phyloP scores from a whole-genome alignment of 768 basidiomycete species.

The Calocybe indica region DNA sequence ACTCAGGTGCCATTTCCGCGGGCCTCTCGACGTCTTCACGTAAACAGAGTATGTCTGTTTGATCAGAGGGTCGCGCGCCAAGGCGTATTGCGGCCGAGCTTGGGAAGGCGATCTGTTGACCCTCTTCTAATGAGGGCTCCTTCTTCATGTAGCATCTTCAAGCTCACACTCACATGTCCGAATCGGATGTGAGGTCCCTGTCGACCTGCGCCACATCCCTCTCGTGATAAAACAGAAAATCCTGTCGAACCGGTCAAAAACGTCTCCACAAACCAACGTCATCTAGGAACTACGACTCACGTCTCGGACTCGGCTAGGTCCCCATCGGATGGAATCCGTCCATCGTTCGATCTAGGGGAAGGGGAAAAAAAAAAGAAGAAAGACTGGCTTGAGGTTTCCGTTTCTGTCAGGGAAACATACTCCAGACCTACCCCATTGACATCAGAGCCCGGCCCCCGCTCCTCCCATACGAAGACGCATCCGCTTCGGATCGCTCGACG shows the following conservation, averaged over 20 bases:
- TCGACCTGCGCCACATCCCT: slow-evolving; percentile 46
- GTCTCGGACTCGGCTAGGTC: slow-evolving; percentile 71
- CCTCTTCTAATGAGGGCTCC: too few species aligned
- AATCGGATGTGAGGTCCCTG: slow-evolving; percentile 42
- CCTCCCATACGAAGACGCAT: slow-evolving; percentile 80
- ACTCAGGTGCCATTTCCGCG: too few species aligned
- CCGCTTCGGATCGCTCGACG: slow-evolving; percentile 65
- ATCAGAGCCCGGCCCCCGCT: slow-evolving; percentile 63
- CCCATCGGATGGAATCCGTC: slow-evolving; percentile 80
- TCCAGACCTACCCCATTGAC: slow-evolving; percentile 50
- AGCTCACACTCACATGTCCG: slow-evolving; percentile 7
- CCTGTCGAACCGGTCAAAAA: slow-evolving; percentile 31
- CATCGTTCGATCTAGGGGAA: slow-evolving; percentile 79
- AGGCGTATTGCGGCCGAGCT: too few species aligned
- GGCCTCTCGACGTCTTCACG: too few species aligned
- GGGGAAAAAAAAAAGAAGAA: too few species aligned
- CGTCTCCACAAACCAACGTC: slow-evolving; percentile 4
- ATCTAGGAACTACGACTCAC: slow-evolving; percentile 31
- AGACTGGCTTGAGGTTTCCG: too few species aligned
- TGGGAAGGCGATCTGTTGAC: too few species aligned
- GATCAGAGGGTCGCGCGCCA: too few species aligned
- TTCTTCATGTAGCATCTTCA: too few species aligned
- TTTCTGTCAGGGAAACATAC: not conserved
- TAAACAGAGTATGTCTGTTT: too few species aligned
- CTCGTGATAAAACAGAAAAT: slow-evolving; percentile 75